Evolutionary conservation across 75 land plant genomes (phyloP), one percentile per base, ranked within the genome.

Genomic region (Gnetum montanum): DNA sequence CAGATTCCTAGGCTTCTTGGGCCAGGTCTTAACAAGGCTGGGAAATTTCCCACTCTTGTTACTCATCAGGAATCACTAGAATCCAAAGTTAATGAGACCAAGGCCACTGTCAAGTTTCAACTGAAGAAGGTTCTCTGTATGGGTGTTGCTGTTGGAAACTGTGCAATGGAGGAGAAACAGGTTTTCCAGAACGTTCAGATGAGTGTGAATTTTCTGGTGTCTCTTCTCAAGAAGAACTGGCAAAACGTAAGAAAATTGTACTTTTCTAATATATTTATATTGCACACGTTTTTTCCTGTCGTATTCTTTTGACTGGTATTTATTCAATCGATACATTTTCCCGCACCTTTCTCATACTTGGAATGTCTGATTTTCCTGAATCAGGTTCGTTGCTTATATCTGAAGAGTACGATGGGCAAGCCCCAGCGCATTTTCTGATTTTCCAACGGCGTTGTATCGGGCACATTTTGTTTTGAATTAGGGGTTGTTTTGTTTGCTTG

Each of bases 331-430:
- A 12, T n/a, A 8, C 19, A 7, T 31, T 31, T 18, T 8, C 8
- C 6, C 15, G 2, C 16, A 2, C 2, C 2, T 51, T 51, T 11
- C 2, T n/a, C 11, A 22, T 33, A 19, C 8, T 52, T 52, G 12
- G 19, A 52, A 18, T 8, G 12, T 8, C 34, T 33, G 15, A 12
- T 48, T 30, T 6, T 56, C 1, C 11, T 45, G 12, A 35, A 54
- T 40, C 70, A 85, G 89, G 89, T 85, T 34, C 58, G 88, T 18
- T 88, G 88, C 53, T 49, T 86, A 53, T 70, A 86, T 48, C 69
- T 86, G 71, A 86, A 86, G 88, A 84, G 73, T 28, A 83, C 90
- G 54, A 86, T 86, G 90, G 90, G 89, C 31, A 71, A 66, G 45
- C 74, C 89, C 4, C 13, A 52, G 10, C 69, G 89, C 13, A 54